A percentile compares a stretch with the other conserved stretches of the same genome.
These are phyloP conservation scores for Tolypocladium sp. DNA, from an alignment of 2,329 filamentous ascomycete genomes.

Conservation along the genomic window DNA sequence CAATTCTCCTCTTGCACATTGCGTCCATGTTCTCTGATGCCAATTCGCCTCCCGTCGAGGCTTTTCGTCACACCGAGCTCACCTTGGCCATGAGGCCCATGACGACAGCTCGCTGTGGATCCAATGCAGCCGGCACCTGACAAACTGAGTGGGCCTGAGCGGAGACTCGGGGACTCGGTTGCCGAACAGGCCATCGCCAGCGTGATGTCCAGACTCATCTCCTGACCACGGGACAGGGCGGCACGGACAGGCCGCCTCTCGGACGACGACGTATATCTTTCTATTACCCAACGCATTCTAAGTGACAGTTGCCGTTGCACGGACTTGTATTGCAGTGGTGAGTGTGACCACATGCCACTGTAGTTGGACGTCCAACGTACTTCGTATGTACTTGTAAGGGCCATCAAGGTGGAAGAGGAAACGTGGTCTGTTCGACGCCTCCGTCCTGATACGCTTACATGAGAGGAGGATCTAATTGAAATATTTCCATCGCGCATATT, in stretches of 20 bases:
- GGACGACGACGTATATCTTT: too few species aligned
- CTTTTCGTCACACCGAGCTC: background rate
- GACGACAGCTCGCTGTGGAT: conserved; percentile 6
- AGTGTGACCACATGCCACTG: too few species aligned
- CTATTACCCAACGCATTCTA: too few species aligned
- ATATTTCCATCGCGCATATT: too few species aligned
- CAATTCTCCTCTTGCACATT: background rate
- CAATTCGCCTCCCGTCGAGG: background rate
- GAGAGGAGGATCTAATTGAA: too few species aligned
- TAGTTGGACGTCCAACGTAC: too few species aligned
- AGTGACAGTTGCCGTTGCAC: too few species aligned
- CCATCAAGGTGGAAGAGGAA: too few species aligned
- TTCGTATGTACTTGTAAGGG: too few species aligned
- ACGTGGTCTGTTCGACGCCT: too few species aligned
- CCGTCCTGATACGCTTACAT: too few species aligned
- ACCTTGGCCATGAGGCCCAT: conserved; percentile 5
- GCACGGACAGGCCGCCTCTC: background rate
- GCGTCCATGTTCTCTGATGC: background rate
- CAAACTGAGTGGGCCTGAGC: conserved; percentile 3
- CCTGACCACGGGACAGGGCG: background rate
- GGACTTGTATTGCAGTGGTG: too few species aligned
- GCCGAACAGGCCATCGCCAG: conserved; percentile 4
- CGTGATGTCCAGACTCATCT: background rate
- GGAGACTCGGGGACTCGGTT: conserved; percentile 1
- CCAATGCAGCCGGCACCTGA: conserved; percentile 8